A percentile compares a stretch with the other conserved stretches of the same genome.
Conservation (phyloP, 2,329 filamentous ascomycete species). For the Drechslera avenae region DNA sequence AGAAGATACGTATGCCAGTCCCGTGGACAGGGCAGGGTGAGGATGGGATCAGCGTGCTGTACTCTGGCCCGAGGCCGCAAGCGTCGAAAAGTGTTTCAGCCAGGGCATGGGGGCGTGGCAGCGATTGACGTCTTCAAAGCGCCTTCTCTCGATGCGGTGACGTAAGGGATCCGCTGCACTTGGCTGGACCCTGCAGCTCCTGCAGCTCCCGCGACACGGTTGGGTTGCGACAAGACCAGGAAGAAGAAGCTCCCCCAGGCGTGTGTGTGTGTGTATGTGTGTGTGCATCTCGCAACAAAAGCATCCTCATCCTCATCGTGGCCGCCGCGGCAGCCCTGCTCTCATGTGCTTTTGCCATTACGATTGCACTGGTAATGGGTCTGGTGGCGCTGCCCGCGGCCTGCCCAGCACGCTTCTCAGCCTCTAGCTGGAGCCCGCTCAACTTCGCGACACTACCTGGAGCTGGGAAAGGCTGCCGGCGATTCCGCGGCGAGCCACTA, state of each 20-base stretch:
- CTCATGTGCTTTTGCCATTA: slow-evolving; percentile 12
- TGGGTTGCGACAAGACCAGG: slow-evolving; percentile 8
- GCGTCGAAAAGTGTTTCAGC: slow-evolving; percentile 29
- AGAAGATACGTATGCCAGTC: slow-evolving; percentile 18
- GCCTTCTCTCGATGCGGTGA: slow-evolving; percentile 19
- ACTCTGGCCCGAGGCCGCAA: slow-evolving; percentile 16
- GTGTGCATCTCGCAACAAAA: too few species aligned
- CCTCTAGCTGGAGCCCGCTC: slow-evolving; percentile 17
- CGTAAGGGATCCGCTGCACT: slow-evolving; percentile 23
- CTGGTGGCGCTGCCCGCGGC: slow-evolving; percentile 20
- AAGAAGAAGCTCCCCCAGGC: neutral
- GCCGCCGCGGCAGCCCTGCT: neutral
- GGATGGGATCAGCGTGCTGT: neutral
- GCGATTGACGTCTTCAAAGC: slow-evolving; percentile 16
- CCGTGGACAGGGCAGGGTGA: slow-evolving; percentile 19
- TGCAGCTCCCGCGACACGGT: slow-evolving; percentile 6
- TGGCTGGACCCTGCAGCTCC: slow-evolving; percentile 22
- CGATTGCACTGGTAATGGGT: slow-evolving; percentile 14
- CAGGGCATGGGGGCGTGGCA: slow-evolving; percentile 3
- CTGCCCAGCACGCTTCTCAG: slow-evolving; percentile 20
- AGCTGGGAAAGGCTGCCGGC: slow-evolving; percentile 21
- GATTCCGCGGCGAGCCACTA: slow-evolving; percentile 27
- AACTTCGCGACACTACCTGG: slow-evolving; percentile 10
- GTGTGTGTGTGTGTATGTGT: too few species aligned
- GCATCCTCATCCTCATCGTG: too few species aligned